Conservation (phyloP, 225 moss, liverwort and hornwort species). For the Pseudisothecium myosuroides region DNA sequence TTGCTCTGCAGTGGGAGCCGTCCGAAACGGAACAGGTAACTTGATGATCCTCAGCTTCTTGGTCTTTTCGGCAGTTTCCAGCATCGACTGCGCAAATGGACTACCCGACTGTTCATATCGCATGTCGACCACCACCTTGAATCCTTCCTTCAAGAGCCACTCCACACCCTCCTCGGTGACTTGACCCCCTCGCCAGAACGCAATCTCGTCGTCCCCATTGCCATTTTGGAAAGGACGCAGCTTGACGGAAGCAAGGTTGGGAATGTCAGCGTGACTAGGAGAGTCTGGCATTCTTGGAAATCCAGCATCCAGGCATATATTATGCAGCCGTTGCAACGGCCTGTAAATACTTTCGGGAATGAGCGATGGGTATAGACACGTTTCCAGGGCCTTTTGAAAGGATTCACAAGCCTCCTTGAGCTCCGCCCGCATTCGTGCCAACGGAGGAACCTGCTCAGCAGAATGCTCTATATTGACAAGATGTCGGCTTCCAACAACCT, state of each 20-base stretch:
- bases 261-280: constrained; percentile 76
- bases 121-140: constrained; percentile 77
- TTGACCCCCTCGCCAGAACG: constrained; percentile 90
- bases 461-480: constrained; percentile 10
- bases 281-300: constrained; percentile 57
- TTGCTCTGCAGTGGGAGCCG: constrained; percentile 56
- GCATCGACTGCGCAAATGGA: constrained; percentile 39
- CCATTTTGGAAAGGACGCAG: constrained; percentile 53
- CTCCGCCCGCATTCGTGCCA: constrained; percentile 63
- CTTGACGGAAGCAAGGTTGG: constrained; percentile 77
- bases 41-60: constrained; percentile 52
- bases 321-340: constrained; percentile 62
- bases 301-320: constrained; percentile 77
- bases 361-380: constrained; percentile 39
- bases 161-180: constrained; percentile 65
- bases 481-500: constrained; percentile 42
- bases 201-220: constrained; percentile 58
- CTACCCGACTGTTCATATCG: constrained; percentile 58
- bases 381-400: constrained; percentile 55
- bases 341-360: constrained; percentile 44
- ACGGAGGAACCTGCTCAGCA: constrained; percentile 43
- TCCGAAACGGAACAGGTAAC: constrained; percentile 48
- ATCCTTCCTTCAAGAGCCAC: constrained; percentile 67
- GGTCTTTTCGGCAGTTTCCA: constrained; percentile 38
- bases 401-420: constrained; percentile 62